A percentile compares a stretch with the other conserved stretches of the same genome.
These are phyloP conservation scores for Aspergillus unguis DNA, from an alignment of 2,329 filamentous ascomycete genomes.

Conservation along the genomic window DNA sequence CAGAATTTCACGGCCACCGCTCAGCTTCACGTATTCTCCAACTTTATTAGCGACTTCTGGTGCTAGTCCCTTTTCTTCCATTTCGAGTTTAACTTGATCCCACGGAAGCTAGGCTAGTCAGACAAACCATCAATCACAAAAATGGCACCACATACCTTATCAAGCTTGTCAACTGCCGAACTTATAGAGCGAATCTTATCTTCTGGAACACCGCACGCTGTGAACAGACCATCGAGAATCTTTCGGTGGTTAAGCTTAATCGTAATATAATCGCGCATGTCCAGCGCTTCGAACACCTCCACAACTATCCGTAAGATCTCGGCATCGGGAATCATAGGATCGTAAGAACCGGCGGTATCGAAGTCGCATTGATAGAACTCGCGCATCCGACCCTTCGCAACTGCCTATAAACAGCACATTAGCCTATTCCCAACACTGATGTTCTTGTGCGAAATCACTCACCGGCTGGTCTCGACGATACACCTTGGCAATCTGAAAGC, in stretches of 20 bases:
- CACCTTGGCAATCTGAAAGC: constrained; percentile 94
- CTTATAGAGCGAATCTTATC: constrained; percentile 88
- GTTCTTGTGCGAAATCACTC: neutral
- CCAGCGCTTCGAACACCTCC: constrained; percentile 79
- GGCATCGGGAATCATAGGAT: constrained; percentile 87
- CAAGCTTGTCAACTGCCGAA: constrained; percentile 91
- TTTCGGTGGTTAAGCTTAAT: constrained; percentile 96
- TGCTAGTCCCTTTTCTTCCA: constrained; percentile 80
- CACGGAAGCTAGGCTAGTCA: constrained; percentile 54
- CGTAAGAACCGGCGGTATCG: constrained; percentile 83
- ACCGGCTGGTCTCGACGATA: constrained; percentile 72
- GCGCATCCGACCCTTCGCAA: constrained; percentile 88
- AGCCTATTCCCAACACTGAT: neutral
- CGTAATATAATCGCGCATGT: constrained; percentile 69
- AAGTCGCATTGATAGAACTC: constrained; percentile 99
- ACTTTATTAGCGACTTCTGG: constrained; percentile 79
- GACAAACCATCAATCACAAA: neutral
- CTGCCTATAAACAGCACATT: constrained; percentile 46
- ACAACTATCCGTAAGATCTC: constrained; percentile 81
- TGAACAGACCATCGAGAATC: constrained; percentile 88
- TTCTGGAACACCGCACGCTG: constrained; percentile 80
- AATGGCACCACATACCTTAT: constrained; percentile 59
- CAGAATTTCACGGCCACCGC: constrained; percentile 72
- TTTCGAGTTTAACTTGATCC: constrained; percentile 92
- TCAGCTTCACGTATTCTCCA: constrained; percentile 75